Conservation (phyloP, 805 yeast genomes). For the Nakazawaea wyomingensis region DNA sequence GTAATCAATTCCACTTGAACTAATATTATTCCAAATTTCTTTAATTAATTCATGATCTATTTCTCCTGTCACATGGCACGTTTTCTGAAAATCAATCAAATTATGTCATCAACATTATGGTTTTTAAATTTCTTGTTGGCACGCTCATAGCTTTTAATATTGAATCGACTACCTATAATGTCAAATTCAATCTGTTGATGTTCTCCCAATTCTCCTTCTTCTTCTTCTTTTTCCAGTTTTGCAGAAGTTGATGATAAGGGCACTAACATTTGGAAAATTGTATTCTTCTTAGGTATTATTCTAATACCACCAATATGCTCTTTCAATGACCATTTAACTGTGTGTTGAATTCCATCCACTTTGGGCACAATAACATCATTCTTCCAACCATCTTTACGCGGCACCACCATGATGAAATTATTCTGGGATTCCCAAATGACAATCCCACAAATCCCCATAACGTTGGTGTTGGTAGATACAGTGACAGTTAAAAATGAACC, state of each 20-base stretch:
- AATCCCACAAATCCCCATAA: conserved; percentile 65
- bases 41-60: neutral
- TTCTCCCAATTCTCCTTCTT: conserved; percentile 28
- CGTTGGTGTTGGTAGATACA: conserved; percentile 48
- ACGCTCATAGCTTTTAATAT: conserved; percentile 71
- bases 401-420: conserved; percentile 57
- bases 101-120: conserved; percentile 61
- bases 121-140: conserved; percentile 81
- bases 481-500: conserved; percentile 65
- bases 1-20: no score
- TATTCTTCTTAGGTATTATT: conserved; percentile 61
- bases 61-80: neutral
- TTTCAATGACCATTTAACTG: conserved; percentile 10
- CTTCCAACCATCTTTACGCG: conserved; percentile 35
- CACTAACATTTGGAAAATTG: conserved; percentile 52
- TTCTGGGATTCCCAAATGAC: conserved; percentile 82
- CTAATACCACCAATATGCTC: conserved; percentile 57
- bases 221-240: conserved; percentile 13
- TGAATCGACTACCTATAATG: conserved; percentile 74
- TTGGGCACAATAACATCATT: conserved; percentile 18
- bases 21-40: no score
- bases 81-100: no score
- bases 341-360: conserved; percentile 10
- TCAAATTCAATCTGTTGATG: conserved; percentile 48
- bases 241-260: conserved; percentile 21